These are phyloP conservation scores for Penicillium sp. DNA, from an alignment of 2,329 filamentous ascomycete species.

Conservation along the genomic window DNA sequence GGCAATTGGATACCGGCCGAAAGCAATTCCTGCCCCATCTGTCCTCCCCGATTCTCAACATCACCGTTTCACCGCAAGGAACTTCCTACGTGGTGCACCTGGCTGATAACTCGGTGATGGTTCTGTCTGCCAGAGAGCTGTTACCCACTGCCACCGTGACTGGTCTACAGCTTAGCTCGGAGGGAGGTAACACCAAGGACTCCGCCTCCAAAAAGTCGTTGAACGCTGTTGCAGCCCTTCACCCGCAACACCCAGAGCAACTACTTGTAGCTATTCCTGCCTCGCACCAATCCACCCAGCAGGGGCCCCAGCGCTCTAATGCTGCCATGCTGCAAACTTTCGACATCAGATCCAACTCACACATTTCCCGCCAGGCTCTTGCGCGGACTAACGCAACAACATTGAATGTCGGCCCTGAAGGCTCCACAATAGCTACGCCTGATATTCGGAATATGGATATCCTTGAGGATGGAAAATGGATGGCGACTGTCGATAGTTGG, in stretches of 20 bases:
- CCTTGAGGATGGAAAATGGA: constrained; percentile 79
- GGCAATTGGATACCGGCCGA: constrained; percentile 86
- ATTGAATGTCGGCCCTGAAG: constrained; percentile 70
- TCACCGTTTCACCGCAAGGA: constrained; percentile 77
- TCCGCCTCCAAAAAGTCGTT: constrained; percentile 14
- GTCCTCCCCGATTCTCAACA: constrained; percentile 76
- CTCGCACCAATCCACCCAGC: constrained; percentile 44
- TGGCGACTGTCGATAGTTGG: constrained; percentile 93
- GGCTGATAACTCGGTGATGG: constrained; percentile 88
- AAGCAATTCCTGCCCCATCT: constrained; percentile 88
- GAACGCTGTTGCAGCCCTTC: constrained; percentile 58
- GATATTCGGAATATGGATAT: constrained; percentile 72
- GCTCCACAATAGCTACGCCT: constrained; percentile 72
- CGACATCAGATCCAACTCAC: constrained; percentile 75
- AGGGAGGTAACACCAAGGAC: constrained; percentile 53
- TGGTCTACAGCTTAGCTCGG: constrained; percentile 65
- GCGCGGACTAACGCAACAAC: constrained; percentile 85
- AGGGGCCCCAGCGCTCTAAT: constrained; percentile 49
- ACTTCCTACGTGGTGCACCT: constrained; percentile 81
- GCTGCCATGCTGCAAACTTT: constrained; percentile 72
- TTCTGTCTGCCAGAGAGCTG: constrained; percentile 86
- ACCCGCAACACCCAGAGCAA: constrained; percentile 61
- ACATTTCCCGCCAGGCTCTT: constrained; percentile 82
- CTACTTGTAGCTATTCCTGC: constrained; percentile 67
- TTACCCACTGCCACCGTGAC: constrained; percentile 80